Base-by-base conservation (phyloP, 768 basidiomycete genomes). In the Lentinula boryana region DNA sequence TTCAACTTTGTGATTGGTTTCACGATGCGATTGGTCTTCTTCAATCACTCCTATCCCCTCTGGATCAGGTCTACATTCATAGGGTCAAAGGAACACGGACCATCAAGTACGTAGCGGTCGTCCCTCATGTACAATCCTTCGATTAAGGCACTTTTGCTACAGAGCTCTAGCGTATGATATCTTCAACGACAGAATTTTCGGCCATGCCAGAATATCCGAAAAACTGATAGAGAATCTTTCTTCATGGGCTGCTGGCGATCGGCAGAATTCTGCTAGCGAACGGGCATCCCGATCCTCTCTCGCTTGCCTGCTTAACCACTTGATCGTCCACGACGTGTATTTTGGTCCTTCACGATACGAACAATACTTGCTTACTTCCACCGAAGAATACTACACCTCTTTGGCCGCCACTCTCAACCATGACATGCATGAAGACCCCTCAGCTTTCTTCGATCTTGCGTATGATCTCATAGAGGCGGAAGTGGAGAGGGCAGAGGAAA, bases 11-110 rank as follows among this genome's bases (percentile, higher is more conserved):
- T 67, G 74, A 75, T 27, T 88, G 86, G 85, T 91, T 87, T 48
- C 83, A 88, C 64, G 70, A 70, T 36, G 79, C 83, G 68, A 77
- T 91, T 64, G 88, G 89, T 69, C 71, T 91, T 18, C 67, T 92
- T 2, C 72, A 80, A 63, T 86, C 86, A 0, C 71, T 92, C 27
- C 71, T 92, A 56, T 82, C 89, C 2, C 88, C 87, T 68, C 71
- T 93, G 55, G 90, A 94, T 67, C 83, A 88, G 67, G 77, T 79
- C 0, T 91, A 86, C 64, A 77, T 90, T 9, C 66, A 69, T 0
- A 72, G 74, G 43, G 71, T 78, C 35, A 71, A 74, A 31, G 70
- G 74, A 12, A 59, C 76, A 13, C 65, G 66, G 7, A 72, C 70
- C 13, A 79, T 87, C 50, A 78, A 72, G 89, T 88, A 63, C 21